Base-by-base conservation (phyloP, 768 basidiomycete species). In the Boletales sp. region DNA sequence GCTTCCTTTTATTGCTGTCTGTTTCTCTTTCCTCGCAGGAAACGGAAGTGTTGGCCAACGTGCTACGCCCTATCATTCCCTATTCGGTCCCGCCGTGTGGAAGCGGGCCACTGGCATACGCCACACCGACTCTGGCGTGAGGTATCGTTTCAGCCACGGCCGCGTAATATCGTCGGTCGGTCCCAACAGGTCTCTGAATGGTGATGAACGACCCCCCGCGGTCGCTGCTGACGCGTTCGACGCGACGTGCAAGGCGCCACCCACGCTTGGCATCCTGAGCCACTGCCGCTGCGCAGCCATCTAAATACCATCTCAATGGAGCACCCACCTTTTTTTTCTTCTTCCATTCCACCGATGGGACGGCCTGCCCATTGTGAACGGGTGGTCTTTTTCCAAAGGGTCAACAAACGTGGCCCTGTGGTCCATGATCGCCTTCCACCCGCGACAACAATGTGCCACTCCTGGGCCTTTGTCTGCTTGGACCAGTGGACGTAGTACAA, bases 401-500 rank as follows among this genome's bases (percentile, higher is more conserved):
- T 27, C 24, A 27, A 27, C 24, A 27, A 27, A 27, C 24, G 45
- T 18, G 42, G 44, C 12, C 17, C n/a, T 15, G n/a, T 6, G n/a
- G 15, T 29, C 46, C 37, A 19, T 17, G 11, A 34, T 34, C 34
- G 34, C 34, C 13, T 15, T 5, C 34, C 34, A 34, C 11, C 45
- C 35, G 34, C 9, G 17, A 12, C 21, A 55, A 27, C 58, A 40
- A 51, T 44, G 14, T 47, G 30, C 55, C 40, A 45, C 59, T 30
- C 40, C 35, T 15, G 52, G 47, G 19, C 51, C 42, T 32, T 32
- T 29, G 38, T 43, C 18, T 34, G 8, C 13, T 35, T 47, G 55
- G 44, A 32, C 58, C 56, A 50, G 29, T 40, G 8, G 9, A 5
- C 17, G 40, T 64, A 58, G 40, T 64, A 58, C 62, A 61, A 54